Evolutionary conservation across 1,139 yeast species (phyloP), one percentile per base, ranked within the genome.

Genomic region (Zygosaccharomyces sapae): DNA sequence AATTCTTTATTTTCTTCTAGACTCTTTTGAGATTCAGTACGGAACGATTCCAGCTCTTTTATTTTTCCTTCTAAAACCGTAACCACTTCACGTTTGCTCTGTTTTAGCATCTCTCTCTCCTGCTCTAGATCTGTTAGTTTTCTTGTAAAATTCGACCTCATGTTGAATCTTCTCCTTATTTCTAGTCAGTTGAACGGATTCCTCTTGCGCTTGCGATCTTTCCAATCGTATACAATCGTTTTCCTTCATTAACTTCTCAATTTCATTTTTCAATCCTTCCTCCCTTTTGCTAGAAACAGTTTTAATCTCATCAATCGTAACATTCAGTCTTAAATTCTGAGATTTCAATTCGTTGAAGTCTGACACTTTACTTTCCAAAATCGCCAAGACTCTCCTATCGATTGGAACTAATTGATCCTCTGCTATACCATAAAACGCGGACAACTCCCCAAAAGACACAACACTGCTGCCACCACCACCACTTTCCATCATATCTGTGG

Each of bases 281-380:
- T 63, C 57, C 48, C 67, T 72, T 56, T 61, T 68, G 30, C 61
- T 61, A 24, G 64, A 68, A 4, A 61, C 58, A 43, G 75, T 81
- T 27, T 71, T 67, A 4, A 71, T 55, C 55, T 79, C 86, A 57
- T 83, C 88, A 45, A 72, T 68, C 44, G 75, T 74, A 20, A 81
- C 72, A 57, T 37, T 39, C 41, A 39, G 37, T 31, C 24, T 36
- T 18, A 50, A 8, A 37, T 50, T 48, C 25, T 45, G 48, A 10
- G 49, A 50, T 22, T 48, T 43, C n/a, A 50, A 33, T 22, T 46
- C 43, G 19, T 47, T 41, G 5, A 50, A 50, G 19, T 46, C 50
- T 18, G 22, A 27, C 19, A 38, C 27, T 20, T 48, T 51, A 13
- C 12, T 35, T 25, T 13, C 41, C 36, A 13, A 47, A 43, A 9